These are phyloP conservation scores for Lodderomyces margitis DNA, from an alignment of 1,139 yeast species.

Conservation along the genomic window DNA sequence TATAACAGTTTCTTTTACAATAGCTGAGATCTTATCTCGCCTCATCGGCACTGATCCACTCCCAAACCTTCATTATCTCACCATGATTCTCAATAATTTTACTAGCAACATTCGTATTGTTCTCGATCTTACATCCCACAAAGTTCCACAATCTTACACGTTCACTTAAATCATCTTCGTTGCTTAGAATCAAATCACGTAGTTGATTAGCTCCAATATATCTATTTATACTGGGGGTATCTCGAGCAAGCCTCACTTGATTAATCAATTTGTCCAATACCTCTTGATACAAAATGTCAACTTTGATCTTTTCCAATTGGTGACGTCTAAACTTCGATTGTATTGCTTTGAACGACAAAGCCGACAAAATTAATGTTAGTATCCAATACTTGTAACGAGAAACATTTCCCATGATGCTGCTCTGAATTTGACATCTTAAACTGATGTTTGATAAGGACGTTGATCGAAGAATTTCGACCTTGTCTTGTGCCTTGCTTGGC, in stretches of 20 bases:
- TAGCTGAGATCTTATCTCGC: too few species aligned
- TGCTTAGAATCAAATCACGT: constrained; percentile 63
- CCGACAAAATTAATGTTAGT: constrained; percentile 25
- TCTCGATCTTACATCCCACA: constrained; percentile 62
- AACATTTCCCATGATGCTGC: constrained; percentile 51
- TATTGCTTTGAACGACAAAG: constrained; percentile 22
- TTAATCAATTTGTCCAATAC: constrained; percentile 47
- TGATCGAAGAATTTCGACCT: constrained; percentile 63
- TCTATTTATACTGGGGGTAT: constrained; percentile 27
- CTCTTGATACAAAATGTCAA: constrained; percentile 38
- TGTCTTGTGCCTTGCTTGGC: constrained; percentile 27
- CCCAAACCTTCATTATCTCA: constrained; percentile 87
- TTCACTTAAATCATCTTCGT: constrained; percentile 43
- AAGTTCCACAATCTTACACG: constrained; percentile 58
- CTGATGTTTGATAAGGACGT: constrained; percentile 67
- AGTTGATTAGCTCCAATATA: constrained; percentile 75
- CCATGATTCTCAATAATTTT: constrained; percentile 74
- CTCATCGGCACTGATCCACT: constrained; percentile 56
- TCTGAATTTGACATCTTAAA: constrained; percentile 58
- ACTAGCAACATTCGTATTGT: constrained; percentile 59
- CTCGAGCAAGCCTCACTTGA: constrained; percentile 31
- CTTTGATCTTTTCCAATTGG: constrained; percentile 27
- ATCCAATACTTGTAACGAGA: constrained; percentile 35
- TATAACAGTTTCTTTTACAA: too few species aligned
- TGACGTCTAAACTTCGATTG: constrained; percentile 35